phyloP scores from a whole-genome alignment of 805 yeast species.

The Wickerhamiella shivajii region DNA sequence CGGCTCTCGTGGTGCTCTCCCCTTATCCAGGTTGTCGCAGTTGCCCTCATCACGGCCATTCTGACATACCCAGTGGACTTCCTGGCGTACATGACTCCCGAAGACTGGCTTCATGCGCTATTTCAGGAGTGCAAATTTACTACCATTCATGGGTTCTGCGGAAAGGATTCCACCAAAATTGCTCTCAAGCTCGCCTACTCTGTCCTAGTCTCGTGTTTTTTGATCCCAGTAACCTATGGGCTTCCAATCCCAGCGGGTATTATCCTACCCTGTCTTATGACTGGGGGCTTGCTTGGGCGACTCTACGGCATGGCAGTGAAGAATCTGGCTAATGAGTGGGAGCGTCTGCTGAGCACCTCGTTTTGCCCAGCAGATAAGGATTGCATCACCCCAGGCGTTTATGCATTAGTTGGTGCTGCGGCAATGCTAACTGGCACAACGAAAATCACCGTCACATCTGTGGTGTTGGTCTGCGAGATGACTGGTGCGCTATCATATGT shows the following conservation, averaged over 20 bases:
- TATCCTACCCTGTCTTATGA: slow-evolving; percentile 92
- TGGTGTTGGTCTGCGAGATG: slow-evolving; percentile 65
- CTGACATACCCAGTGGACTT: slow-evolving; percentile 42
- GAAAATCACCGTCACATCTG: slow-evolving; percentile 64
- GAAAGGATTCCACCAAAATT: slow-evolving; percentile 1
- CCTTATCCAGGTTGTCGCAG: slow-evolving; percentile 33
- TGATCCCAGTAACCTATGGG: slow-evolving; percentile 60
- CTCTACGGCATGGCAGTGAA: slow-evolving; percentile 67
- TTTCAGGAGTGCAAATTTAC: slow-evolving; percentile 49
- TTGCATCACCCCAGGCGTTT: slow-evolving; percentile 73
- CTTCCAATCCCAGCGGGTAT: slow-evolving; percentile 84
- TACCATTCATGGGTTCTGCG: slow-evolving; percentile 11
- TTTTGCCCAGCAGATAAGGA: slow-evolving; percentile 31
- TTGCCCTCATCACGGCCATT: slow-evolving; percentile 39
- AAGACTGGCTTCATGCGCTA: slow-evolving; percentile 39
- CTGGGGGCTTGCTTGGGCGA: slow-evolving; percentile 90
- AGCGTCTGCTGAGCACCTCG: slow-evolving; percentile 14
- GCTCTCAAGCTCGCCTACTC: slow-evolving; percentile 26
- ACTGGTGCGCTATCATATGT: slow-evolving; percentile 80
- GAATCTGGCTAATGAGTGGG: slow-evolving; percentile 39
- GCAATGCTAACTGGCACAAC: slow-evolving; percentile 71
- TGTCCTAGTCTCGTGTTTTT: slow-evolving; percentile 36
- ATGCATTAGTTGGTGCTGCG: slow-evolving; percentile 81
- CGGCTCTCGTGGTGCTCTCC: slow-evolving; percentile 19
- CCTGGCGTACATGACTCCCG: slow-evolving; percentile 40